Base-by-base conservation (phyloP, 768 basidiomycete genomes). In the Coprinopsis cinerea region DNA sequence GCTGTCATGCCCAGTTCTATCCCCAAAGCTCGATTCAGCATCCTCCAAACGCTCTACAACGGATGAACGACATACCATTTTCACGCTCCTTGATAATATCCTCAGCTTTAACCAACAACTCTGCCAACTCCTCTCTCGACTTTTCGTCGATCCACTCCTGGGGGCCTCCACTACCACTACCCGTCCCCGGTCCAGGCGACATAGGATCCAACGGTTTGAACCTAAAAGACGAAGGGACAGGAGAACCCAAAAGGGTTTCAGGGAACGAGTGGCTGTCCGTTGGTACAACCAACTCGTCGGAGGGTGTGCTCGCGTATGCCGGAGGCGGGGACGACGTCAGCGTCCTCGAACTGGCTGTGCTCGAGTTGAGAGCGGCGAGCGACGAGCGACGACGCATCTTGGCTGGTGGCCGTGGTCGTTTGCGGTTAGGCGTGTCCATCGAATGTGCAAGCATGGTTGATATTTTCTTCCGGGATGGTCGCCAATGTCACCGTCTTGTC, bases 21-120 rank as follows among this genome's bases (percentile, higher is more conserved):
- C 7, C 7, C 30, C 51, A 51, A 42, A 24, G 27, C 49, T 44
- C 23, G 39, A 32, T 27, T 23, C 25, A 30, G 18, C 32, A 37
- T 23, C 5, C 17, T 25, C 27, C 32, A 39, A 15, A 27, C 27
- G 15, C 32, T 15, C 13, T 30, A 42, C 37, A 51, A 40, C 46
- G 27, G 11, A 49, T 30, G 48, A 48, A 34, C 41, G 50, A 20
- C 46, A 17, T 36, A 87, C 90, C 88, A 55, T 76, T 77, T 67
- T 88, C 88, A 32, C 89, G 74, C 51, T 82, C 80, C 61, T 81
- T 84, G 55, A 92, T 90, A 42, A 91, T 70, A 52, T 71, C 79
- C 54, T 85, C 84, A 0, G 88, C 90, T 61, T 83, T 82, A 39
- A 80, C 66, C 28, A 92, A 74, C 36, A 92, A 70, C 36, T 76